Evolutionary conservation across 2,329 filamentous ascomycete genomes (phyloP).

Genomic region (Pseudogymnoascus sp.): DNA sequence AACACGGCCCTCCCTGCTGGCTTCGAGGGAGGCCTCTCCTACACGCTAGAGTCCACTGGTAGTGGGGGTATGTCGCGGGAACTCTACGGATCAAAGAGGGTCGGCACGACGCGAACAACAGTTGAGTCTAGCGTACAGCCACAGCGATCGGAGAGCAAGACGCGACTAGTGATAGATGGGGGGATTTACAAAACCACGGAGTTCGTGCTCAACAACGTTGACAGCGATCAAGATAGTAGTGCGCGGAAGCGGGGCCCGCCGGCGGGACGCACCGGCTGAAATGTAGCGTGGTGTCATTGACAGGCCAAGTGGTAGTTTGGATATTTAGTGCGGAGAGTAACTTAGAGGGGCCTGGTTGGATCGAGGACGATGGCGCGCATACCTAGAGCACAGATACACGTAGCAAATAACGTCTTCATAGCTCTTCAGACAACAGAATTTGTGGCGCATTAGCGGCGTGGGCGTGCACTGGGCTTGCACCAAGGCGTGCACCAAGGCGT

Average conservation of each 20-base stretch:
- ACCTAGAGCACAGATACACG: neutral
- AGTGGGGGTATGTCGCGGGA: neutral
- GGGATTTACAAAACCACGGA: slow-evolving; percentile 7
- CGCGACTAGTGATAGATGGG: neutral
- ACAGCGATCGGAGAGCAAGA: neutral
- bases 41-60: neutral
- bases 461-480: neutral
- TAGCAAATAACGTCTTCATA: slow-evolving; percentile 6
- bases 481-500: neutral
- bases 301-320: neutral
- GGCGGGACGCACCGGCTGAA: neutral
- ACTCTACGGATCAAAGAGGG: neutral
- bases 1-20: slow-evolving; percentile 12
- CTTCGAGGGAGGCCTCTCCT: slow-evolving; percentile 2
- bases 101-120: neutral
- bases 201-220: neutral
- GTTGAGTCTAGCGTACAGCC: neutral
- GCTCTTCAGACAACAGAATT: neutral
- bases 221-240: neutral
- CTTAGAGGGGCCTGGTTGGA: neutral
- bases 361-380: neutral
- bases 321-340: neutral
- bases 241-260: slow-evolving; percentile 1
- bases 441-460: neutral
- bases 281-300: neutral